Evolutionary conservation across 2,329 filamentous ascomycete genomes (phyloP), one percentile per base, ranked within the genome.

Genomic region (Myriosclerotinia scirpicola): DNA sequence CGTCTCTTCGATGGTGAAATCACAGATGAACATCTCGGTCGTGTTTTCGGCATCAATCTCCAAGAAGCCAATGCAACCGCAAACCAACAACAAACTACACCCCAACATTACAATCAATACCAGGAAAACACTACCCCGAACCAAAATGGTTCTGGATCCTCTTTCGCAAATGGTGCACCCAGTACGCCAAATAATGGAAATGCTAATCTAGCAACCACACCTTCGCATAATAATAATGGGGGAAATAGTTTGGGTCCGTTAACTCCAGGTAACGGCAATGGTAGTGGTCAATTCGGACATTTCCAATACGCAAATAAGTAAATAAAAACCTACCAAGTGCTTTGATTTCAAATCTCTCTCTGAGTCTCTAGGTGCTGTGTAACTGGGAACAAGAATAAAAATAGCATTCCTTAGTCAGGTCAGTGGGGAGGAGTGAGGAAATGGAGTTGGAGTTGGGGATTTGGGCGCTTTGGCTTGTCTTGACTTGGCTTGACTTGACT

Each of bases 11-110:
- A 90, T 73, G 90, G 91, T 69, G 84, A 87, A 34, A 90, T 97
- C 56, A 87, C 91, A 8, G 87, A 91, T 40, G 90, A 96, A 72
- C 92, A 96, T 71, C 81, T 91, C 7, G 93, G 93, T 68, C 94
- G 96, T 79, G 93, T 97, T 73, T 98, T 94, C 91, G 94, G 94
- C 14, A 82, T 98, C 12, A 93, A 93, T 63, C 90, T 72, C 79
- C 84, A 90, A 71, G 87, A 90, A 78, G 81, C 85, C 79, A 64
- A 67, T 17, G 55, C 77, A 61, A 75, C 77, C 22, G 76, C 81
- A 22, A 26, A 9, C 36, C 34, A 56, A 4, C 79, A 78, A 36
- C 80, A 80, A 65, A 79, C 79, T 66, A 80, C 77, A 59, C 73
- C 73, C 46, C 75, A 73, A 64, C 72, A 76, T 73, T 79, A 83